Evolutionary conservation across 768 basidiomycete genomes (phyloP), one percentile per base, ranked within the genome.

Genomic region (Nidularia pulvinata): DNA sequence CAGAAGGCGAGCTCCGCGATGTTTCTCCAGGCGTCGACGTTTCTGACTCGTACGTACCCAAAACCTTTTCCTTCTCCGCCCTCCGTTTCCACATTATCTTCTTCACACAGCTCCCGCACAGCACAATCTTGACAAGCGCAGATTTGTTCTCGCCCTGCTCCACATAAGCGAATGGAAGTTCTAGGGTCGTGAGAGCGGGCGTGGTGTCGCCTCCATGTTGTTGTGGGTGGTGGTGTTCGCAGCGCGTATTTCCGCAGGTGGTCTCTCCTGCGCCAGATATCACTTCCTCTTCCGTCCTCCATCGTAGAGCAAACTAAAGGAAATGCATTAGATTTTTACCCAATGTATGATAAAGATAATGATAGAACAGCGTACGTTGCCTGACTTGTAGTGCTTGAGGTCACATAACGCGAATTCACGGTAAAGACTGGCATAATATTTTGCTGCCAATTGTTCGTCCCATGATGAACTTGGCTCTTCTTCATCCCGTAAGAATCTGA

Each of bases 341-440:
- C 25, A 25, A 25, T 25, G 25, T 25, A 34, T 55, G 16, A 9
- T 39, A 54, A 11, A 49, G 37, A 39, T n/a, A 33, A 50, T 13
- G 32, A 44, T 14, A 36, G 19, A 43, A 39, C 7, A 19, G 66
- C 86, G 57, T 56, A 95, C 93, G 55, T 91, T 89, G 13, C 93
- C 91, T 0, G 89, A 86, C 73, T 94, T 97, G 78, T 92, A 97
- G 65, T 98, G 96, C 73, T 98, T 98, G 55, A 98, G 74, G 70
- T 98, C 93, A 64, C 92, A 94, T 19, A 95, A 76, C 0, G 91
- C 93, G 61, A 88, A 98, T 69, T 98, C 95, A 57, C 93, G 89
- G 67, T 93, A 97, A 3, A 98, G 82, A 59, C 73, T 90, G 10
- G 80, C 74, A 61, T 98, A 95, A 73, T 95, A 98, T 61, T 95